phyloP scores from a whole-genome alignment of 208 protist species.

The Trypanosoma mega region DNA sequence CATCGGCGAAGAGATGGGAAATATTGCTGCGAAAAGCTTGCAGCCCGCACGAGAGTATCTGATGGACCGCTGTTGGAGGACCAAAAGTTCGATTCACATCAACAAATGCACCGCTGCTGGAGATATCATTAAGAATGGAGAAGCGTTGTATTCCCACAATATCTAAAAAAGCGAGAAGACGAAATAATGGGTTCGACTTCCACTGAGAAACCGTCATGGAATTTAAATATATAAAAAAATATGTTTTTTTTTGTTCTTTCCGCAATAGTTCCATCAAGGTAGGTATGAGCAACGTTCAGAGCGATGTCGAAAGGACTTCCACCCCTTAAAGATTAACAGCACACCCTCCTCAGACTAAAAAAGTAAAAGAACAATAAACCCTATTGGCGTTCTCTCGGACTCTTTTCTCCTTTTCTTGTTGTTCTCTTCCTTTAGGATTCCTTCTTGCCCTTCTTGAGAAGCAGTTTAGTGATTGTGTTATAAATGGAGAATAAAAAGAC shows the following conservation, averaged over 20 bases:
- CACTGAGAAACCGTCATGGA: slow-evolving; percentile 31
- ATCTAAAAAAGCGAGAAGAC: slow-evolving; percentile 81
- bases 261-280: too few species aligned
- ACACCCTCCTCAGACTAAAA: too few species aligned
- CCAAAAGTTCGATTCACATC: slow-evolving; percentile 35
- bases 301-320: too few species aligned
- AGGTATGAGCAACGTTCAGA: too few species aligned
- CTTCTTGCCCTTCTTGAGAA: not conserved
- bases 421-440: not conserved
- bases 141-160: slow-evolving; percentile 73
- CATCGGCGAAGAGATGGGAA: slow-evolving; percentile 38
- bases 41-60: slow-evolving; percentile 48
- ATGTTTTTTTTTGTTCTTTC: too few species aligned
- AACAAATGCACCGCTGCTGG: slow-evolving; percentile 41
- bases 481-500: slow-evolving; percentile 1
- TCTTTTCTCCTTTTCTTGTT: not conserved
- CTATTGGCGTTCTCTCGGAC: too few species aligned
- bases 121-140: slow-evolving; percentile 23
- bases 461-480: not conserved
- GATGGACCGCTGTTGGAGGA: slow-evolving; percentile 29
- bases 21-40: slow-evolving; percentile 50
- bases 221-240: too few species aligned
- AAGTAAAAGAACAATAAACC: too few species aligned
- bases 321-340: too few species aligned
- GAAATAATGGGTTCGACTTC: slow-evolving; percentile 66